These are phyloP conservation scores for Chenopodium formosanum DNA, from an alignment of 148 eudicot genomes.

Conservation along the genomic window DNA sequence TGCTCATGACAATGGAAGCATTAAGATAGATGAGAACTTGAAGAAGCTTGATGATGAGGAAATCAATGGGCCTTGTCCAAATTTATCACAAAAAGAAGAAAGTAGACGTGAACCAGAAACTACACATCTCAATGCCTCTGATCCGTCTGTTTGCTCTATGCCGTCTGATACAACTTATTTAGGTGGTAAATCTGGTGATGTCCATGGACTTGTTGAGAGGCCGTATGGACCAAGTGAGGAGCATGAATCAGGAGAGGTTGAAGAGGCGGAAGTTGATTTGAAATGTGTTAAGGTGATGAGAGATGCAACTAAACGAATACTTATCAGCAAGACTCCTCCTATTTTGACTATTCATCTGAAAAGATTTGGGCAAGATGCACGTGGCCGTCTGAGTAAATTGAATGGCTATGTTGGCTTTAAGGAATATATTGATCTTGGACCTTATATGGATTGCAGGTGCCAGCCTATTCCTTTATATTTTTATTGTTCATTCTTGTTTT, in stretches of 20 bases:
- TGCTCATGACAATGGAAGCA: conserved; percentile 21
- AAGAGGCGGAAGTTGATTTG: conserved; percentile 37
- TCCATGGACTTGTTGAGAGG: conserved; percentile 27
- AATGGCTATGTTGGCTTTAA: conserved; percentile 79
- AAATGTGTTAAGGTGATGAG: conserved; percentile 68
- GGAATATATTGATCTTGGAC: conserved; percentile 68
- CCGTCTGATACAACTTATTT: conserved; percentile 26
- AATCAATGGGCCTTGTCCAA: conserved; percentile 18
- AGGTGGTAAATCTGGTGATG: conserved; percentile 17
- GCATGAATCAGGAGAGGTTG: conserved; percentile 43
- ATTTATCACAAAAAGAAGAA: conserved; percentile 24
- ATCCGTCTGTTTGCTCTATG: conserved; percentile 19
- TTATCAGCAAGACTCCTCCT: conserved; percentile 64
- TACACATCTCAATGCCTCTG: conserved; percentile 18
- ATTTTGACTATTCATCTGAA: conserved; percentile 87
- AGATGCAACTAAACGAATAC: conserved; percentile 80
- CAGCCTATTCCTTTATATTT: conserved; percentile 1
- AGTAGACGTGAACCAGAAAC: conserved; percentile 24
- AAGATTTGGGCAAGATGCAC: conserved; percentile 88
- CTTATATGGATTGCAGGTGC: conserved; percentile 82
- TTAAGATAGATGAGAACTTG: conserved; percentile 23
- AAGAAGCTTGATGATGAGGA: conserved; percentile 16
- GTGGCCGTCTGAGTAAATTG: conserved; percentile 88
- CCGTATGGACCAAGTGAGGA: conserved; percentile 26
- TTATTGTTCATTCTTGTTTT: not conserved